Percentiles rank a stretch among this genome's conserved stretches.
phyloP scores from a whole-genome alignment of 495 filamentous ascomycete species.

The Podospora conica region DNA sequence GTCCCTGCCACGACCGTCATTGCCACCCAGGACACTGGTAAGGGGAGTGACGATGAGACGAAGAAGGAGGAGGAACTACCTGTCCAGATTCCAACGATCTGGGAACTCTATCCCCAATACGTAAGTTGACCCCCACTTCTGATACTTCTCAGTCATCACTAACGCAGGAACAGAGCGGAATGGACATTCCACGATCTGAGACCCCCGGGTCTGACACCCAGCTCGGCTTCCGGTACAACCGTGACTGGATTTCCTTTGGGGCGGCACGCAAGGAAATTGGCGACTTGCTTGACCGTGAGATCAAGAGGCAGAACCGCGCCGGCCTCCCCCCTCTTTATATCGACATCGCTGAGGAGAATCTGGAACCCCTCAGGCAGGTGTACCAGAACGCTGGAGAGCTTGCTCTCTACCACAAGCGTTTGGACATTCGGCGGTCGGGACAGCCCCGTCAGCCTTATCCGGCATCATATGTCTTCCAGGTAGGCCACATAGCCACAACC shows the following conservation, averaged over 20 bases:
- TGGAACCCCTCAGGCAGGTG: not conserved
- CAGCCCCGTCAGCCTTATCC: not conserved
- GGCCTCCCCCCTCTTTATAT: not conserved
- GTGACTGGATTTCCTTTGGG: not conserved
- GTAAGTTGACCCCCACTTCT: not conserved
- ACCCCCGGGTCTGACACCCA: not conserved
- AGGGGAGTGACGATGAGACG: too few relatives aligned
- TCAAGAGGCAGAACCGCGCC: not conserved
- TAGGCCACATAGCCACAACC: too few relatives aligned
- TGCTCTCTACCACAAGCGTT: not conserved
- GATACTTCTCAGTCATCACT: not conserved
- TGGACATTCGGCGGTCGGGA: not conserved
- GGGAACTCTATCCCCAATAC: not conserved
- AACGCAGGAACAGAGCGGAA: not conserved
- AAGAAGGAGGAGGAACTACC: too few relatives aligned
- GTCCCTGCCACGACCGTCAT: not conserved
- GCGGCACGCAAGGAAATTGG: not conserved
- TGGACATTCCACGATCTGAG: not conserved
- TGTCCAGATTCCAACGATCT: not conserved
- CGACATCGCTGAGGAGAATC: not conserved
- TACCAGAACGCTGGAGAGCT: not conserved
- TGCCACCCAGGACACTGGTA: too few relatives aligned
- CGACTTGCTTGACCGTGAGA: not conserved
- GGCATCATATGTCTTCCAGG: not conserved
- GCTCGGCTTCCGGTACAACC: conserved; percentile 1